Evolutionary conservation across 768 basidiomycete species (phyloP).

Genomic region (Trametopsis cervina): DNA sequence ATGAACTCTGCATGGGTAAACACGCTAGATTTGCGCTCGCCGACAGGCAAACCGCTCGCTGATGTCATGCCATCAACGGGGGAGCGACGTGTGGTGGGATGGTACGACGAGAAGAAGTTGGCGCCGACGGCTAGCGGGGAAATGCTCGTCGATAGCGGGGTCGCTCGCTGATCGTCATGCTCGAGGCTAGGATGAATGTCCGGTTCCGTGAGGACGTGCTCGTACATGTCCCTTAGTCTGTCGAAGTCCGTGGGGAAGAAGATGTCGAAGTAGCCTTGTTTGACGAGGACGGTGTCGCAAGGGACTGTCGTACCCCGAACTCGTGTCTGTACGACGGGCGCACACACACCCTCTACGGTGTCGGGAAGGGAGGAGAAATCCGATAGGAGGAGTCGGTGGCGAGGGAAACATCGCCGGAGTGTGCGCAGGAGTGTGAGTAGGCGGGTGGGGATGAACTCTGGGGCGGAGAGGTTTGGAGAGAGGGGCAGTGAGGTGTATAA

Average conservation of each 20-base stretch:
- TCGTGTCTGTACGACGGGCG: constrained; percentile 95
- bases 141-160: constrained; percentile 45
- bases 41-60: constrained; percentile 71
- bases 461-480: constrained; percentile 78
- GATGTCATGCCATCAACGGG: constrained; percentile 68
- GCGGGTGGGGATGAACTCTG: constrained; percentile 92
- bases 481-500: constrained; percentile 74
- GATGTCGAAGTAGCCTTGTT: constrained; percentile 96
- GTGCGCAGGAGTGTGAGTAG: constrained; percentile 78
- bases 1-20: constrained; percentile 88
- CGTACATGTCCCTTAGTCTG: constrained; percentile 84
- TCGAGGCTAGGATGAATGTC: constrained; percentile 12
- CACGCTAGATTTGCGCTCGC: constrained; percentile 75
- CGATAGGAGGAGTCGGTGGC: constrained; percentile 88
- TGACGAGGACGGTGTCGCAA: constrained; percentile 84
- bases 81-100: constrained; percentile 45
- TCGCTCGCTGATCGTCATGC: constrained; percentile 31
- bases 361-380: constrained; percentile 91
- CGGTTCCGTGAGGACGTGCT: constrained; percentile 66
- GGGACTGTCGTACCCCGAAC: constrained; percentile 81
- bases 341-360: constrained; percentile 64
- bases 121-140: constrained; percentile 47
- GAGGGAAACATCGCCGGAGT: constrained; percentile 78
- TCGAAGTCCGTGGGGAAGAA: constrained; percentile 95
- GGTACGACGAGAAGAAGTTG: constrained; percentile 68